Conservation (phyloP, 768 basidiomycete species). For the Leccinellum albellum region DNA sequence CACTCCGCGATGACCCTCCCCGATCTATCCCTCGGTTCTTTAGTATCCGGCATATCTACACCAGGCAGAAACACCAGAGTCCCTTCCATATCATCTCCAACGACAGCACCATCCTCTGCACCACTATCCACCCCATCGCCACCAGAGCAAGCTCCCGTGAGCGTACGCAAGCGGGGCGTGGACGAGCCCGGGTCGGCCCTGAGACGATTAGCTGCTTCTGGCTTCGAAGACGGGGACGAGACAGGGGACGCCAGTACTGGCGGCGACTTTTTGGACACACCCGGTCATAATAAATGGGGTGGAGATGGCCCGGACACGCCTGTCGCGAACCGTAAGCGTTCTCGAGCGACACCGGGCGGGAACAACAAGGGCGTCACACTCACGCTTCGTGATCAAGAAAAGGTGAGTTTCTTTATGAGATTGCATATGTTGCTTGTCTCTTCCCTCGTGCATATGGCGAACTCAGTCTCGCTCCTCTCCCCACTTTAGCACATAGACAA, state of each 20-base stretch:
- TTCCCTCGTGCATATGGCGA: not conserved
- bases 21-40: slow-evolving; percentile 60
- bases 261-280: slow-evolving; percentile 51
- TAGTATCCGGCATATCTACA: slow-evolving; percentile 51
- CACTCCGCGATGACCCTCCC: slow-evolving; percentile 46
- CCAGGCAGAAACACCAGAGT: slow-evolving; percentile 44
- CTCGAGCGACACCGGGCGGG: slow-evolving; percentile 25
- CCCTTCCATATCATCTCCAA: slow-evolving; percentile 48
- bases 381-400: slow-evolving; percentile 94
- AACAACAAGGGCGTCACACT: slow-evolving; percentile 43
- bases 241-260: slow-evolving; percentile 27
- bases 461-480: not conserved
- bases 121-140: slow-evolving; percentile 51
- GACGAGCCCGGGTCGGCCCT: slow-evolving; percentile 40
- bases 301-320: slow-evolving; percentile 47
- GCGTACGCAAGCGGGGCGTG: slow-evolving; percentile 33
- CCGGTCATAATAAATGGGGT: slow-evolving; percentile 47
- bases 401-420: slow-evolving; percentile 44
- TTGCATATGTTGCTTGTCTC: not conserved
- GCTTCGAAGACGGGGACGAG: slow-evolving; percentile 36
- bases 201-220: slow-evolving; percentile 34
- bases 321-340: slow-evolving; percentile 44
- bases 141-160: slow-evolving; percentile 29
- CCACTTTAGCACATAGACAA: slow-evolving; percentile 80
- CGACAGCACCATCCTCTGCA: slow-evolving; percentile 51